A percentile compares a stretch with the other conserved stretches of the same genome.
Evolutionary conservation across 768 basidiomycete species (phyloP).

Genomic region (Russula foetens): DNA sequence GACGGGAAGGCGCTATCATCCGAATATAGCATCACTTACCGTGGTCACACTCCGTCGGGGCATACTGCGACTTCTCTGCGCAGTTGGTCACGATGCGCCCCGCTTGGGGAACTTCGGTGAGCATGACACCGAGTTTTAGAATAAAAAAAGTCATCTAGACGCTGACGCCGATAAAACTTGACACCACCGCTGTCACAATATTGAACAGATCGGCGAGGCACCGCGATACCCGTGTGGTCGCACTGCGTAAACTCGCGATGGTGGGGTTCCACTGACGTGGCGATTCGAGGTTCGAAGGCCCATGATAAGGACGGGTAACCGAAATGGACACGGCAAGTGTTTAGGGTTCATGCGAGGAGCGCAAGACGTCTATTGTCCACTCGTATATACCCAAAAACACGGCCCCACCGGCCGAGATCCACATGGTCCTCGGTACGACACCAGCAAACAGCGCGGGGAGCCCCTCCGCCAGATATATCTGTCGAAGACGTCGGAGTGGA

Average conservation of each 20-base stretch:
- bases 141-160: background rate
- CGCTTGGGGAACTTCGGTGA: background rate
- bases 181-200: constrained; percentile 1
- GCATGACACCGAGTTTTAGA: background rate
- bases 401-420: constrained; percentile 95
- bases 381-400: constrained; percentile 98
- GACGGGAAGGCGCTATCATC: constrained; percentile 6
- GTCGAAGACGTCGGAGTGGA: constrained; percentile 44
- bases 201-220: background rate
- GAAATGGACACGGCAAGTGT: background rate
- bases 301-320: background rate
- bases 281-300: background rate
- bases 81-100: constrained; percentile 1
- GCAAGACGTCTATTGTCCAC: constrained; percentile 31
- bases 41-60: constrained; percentile 1
- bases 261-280: background rate
- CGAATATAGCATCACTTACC: background rate
- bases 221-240: background rate
- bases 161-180: background rate
- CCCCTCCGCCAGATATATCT: constrained; percentile 72
- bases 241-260: background rate
- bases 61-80: constrained; percentile 2
- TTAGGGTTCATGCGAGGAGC: constrained; percentile 5
- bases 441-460: constrained; percentile 73
- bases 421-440: constrained; percentile 83